These are phyloP conservation scores for Corymbia maculata DNA, from an alignment of 345 rosid genomes.

Conservation along the genomic window DNA sequence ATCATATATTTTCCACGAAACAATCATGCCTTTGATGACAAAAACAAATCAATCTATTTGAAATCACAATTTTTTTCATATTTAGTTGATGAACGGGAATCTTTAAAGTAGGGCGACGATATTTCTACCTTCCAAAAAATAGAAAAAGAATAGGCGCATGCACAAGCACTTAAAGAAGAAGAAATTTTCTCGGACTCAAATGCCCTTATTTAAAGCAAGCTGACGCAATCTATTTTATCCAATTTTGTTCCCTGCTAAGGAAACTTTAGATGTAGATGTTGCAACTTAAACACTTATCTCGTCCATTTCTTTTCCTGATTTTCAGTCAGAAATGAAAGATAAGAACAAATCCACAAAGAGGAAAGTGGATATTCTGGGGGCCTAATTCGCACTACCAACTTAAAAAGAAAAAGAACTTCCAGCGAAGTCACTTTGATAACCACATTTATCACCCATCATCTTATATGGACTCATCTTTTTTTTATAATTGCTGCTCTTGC, in stretches of 20 bases:
- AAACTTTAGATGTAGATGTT: background rate
- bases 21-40: accelerated
- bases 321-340: background rate
- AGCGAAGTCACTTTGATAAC: background rate
- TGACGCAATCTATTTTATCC: background rate
- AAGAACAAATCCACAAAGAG: background rate
- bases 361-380: background rate
- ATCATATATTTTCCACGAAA: background rate
- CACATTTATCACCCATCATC: background rate
- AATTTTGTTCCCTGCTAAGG: background rate
- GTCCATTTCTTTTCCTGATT: background rate
- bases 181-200: background rate
- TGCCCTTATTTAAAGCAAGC: background rate
- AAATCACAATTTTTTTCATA: background rate
- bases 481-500: background rate
- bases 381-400: background rate
- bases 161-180: background rate
- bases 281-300: background rate
- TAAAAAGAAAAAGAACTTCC: background rate
- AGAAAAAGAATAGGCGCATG: background rate
- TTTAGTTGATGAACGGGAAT: background rate
- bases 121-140: background rate
- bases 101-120: background rate
- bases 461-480: background rate
- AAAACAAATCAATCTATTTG: background rate